Percentiles rank a stretch among this genome's conserved stretches.
These are phyloP conservation scores for Daldinia concentrica DNA, from an alignment of 495 filamentous ascomycete genomes.

Conservation along the genomic window DNA sequence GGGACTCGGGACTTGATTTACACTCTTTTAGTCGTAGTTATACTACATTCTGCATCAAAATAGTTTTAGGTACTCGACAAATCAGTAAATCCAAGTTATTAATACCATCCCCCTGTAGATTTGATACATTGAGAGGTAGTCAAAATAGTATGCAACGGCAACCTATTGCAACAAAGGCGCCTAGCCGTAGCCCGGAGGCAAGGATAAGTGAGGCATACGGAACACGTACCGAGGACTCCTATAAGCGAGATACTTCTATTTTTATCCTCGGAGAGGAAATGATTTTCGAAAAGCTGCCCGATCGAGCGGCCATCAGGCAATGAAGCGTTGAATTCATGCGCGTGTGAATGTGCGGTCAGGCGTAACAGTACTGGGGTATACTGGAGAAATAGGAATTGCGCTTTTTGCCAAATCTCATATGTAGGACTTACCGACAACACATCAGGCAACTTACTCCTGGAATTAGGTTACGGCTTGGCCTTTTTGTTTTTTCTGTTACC, in stretches of 20 bases:
- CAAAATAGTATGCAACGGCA: no score
- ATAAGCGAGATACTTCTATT: neutral
- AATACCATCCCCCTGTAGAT: no score
- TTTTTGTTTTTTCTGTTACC: neutral
- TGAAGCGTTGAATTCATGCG: neutral
- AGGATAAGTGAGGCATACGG: no score
- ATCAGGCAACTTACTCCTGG: neutral
- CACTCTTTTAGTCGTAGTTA: no score
- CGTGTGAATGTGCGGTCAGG: neutral
- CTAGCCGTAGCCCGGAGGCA: no score
- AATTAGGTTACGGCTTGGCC: neutral
- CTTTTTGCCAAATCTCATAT: neutral
- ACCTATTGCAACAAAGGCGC: no score
- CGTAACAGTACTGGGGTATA: neutral
- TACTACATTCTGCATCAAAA: no score
- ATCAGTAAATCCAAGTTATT: no score
- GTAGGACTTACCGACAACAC: neutral
- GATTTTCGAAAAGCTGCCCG: neutral
- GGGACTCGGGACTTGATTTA: no score
- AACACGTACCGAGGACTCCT: no score
- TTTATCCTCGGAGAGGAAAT: neutral
- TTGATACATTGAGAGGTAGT: no score
- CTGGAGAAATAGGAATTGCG: neutral
- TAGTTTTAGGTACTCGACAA: no score
- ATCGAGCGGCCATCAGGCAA: neutral